These are phyloP conservation scores for Punica granatum DNA, from an alignment of 345 rosid species.

Conservation along the genomic window DNA sequence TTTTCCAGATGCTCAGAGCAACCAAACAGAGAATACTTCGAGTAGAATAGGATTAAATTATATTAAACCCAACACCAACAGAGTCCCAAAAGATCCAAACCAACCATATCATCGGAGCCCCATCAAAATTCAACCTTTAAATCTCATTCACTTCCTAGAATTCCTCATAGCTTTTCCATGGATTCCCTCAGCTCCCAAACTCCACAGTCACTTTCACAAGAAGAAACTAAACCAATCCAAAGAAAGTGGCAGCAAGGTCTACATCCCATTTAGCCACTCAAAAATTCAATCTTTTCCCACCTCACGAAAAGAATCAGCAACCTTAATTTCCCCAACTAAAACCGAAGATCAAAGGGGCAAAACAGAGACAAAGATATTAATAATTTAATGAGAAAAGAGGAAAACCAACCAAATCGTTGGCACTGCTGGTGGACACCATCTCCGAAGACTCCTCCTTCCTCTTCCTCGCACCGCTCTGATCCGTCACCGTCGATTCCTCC, in stretches of 20 bases:
- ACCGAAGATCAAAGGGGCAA: constrained; percentile 3
- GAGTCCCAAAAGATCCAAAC: not conserved
- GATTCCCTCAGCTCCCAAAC: not conserved
- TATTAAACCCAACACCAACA: not conserved
- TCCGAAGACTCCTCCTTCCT: constrained; percentile 67
- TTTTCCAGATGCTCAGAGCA: too few relatives aligned
- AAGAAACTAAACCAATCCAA: not conserved
- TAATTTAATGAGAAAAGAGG: not conserved
- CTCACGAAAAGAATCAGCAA: not conserved
- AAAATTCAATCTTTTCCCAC: not conserved
- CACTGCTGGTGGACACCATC: constrained; percentile 71
- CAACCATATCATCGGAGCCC: not conserved
- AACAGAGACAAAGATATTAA: constrained; percentile 1
- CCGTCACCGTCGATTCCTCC: constrained; percentile 80
- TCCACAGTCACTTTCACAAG: not conserved
- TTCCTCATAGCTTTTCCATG: not conserved
- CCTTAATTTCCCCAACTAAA: not conserved
- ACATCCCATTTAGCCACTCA: too few relatives aligned
- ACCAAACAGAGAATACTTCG: not conserved
- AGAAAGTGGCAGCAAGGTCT: not conserved
- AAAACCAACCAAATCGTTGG: constrained; percentile 62
- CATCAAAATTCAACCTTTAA: not conserved
- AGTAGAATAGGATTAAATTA: not conserved
- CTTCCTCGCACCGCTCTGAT: constrained; percentile 67
- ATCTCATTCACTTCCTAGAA: not conserved